phyloP scores from a whole-genome alignment of 768 basidiomycete genomes.

The Rhizopogon roseolus region DNA sequence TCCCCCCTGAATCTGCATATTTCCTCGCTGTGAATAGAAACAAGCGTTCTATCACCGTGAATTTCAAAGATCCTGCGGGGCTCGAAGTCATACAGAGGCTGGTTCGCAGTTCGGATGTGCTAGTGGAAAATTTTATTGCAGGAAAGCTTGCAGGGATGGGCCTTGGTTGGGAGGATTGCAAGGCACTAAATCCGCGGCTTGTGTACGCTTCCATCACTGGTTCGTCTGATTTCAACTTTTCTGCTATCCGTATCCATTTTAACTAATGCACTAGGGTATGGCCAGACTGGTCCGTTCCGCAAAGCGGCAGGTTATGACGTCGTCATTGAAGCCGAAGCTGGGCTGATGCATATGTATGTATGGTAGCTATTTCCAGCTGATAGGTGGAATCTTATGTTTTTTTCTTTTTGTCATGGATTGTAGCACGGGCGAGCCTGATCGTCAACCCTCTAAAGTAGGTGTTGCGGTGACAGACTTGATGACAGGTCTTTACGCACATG shows the following conservation, averaged over 20 bases:
- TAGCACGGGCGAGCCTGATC: constrained; percentile 85
- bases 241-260: background rate
- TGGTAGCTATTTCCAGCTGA: constrained; percentile 7
- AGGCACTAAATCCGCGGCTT: constrained; percentile 68
- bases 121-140: constrained; percentile 86
- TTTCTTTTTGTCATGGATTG: constrained; percentile 6
- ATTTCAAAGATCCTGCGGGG: constrained; percentile 79
- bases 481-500: constrained; percentile 86
- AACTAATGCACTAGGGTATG: constrained; percentile 48
- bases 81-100: constrained; percentile 70
- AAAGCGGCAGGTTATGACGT: constrained; percentile 87
- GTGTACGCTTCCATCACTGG: constrained; percentile 91
- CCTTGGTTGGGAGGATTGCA: constrained; percentile 81
- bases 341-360: constrained; percentile 87
- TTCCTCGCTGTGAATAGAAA: constrained; percentile 87
- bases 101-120: constrained; percentile 69
- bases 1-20: constrained; percentile 90
- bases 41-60: constrained; percentile 84
- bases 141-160: constrained; percentile 85
- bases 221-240: constrained; percentile 25
- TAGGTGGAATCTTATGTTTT: constrained; percentile 7
- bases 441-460: constrained; percentile 90
- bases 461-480: constrained; percentile 90
- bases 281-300: constrained; percentile 87
- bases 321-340: constrained; percentile 83